Base-by-base conservation (phyloP, 106 monocot genomes). In the Gastrodia elata region DNA sequence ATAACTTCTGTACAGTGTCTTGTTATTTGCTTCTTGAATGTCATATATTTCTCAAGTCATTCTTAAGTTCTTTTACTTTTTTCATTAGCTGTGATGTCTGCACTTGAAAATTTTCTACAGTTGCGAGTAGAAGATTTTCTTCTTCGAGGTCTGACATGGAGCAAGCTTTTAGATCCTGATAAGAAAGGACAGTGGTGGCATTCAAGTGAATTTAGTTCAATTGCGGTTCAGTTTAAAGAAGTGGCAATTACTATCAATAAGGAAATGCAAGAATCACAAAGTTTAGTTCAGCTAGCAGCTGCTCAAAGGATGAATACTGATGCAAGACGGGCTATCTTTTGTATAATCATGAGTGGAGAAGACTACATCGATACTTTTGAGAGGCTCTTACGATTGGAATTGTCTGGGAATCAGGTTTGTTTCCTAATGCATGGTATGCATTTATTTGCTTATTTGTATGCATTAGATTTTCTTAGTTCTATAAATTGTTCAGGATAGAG, bases 131-230 rank as follows among this genome's bases (percentile, higher is more conserved):
- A 93, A 30, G 91, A 83, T 73, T 68, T 93, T 70, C 74, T 93
- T 16, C 84, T 98, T 68, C 87, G 88, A 43, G 88, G 85, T 26
- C 86, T 98, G 35, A 88, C 68, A 44, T 98, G 98, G 98, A 80
- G 35, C 36, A 93, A 90, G 80, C 83, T 97, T 67, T 85, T 98
- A 65, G 88, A 93, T 71, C 86, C 98, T 39, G 41, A 87, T 20
- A 98, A 93, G 87, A 98, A 98, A 85, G 91, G 98, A 6, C 98
- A 98, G 37, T 93, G 98, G 98, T 98, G 98, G 93, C 68, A 88
- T 25, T 88, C 91, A 20, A 85, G 84, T 11, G 98, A 93, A 37
- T 61, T 77, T 41, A 41, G 65, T 14, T 74, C 82, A 11, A 57
- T 38, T 15, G 34, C 24, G 22, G 82, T 81, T 42, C 78, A 92